phyloP scores from a whole-genome alignment of 352 stramenopile species.

The Phytopythium vexans region DNA sequence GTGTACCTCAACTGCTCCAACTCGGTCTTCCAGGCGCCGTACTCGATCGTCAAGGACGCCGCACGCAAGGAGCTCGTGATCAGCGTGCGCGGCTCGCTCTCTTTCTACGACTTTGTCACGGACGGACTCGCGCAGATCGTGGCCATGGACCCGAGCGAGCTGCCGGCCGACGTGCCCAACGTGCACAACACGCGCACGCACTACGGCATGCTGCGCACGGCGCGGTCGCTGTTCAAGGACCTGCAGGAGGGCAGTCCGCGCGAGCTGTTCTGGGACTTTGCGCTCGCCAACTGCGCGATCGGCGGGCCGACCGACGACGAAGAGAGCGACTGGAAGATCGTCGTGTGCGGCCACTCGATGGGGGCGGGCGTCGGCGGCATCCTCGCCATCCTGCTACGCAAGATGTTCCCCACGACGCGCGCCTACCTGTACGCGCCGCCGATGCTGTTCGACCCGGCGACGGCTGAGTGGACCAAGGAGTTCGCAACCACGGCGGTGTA shows the following conservation, averaged over 20 bases:
- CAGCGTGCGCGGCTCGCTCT: conserved; percentile 68
- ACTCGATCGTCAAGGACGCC: conserved; percentile 71
- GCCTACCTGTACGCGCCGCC: conserved; percentile 66
- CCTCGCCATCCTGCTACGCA: conserved; percentile 56
- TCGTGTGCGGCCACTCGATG: conserved; percentile 81
- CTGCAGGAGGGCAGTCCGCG: conserved; percentile 56
- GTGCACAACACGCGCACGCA: conserved; percentile 48
- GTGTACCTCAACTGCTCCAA: conserved; percentile 81
- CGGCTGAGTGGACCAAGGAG: conserved; percentile 50
- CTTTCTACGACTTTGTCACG: conserved; percentile 79
- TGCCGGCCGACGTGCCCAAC: conserved; percentile 51
- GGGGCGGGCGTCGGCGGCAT: conserved; percentile 74
- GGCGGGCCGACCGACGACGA: conserved; percentile 9
- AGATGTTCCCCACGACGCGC: conserved; percentile 47
- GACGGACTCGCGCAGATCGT: conserved; percentile 68
- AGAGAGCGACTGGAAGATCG: conserved; percentile 52
- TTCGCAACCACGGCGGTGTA: conserved; percentile 75
- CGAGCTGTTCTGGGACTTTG: conserved; percentile 69
- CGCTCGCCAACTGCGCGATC: conserved; percentile 37
- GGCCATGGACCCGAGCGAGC: conserved; percentile 49
- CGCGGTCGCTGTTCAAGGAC: conserved; percentile 54
- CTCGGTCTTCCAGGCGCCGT: conserved; percentile 72
- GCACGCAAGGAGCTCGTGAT: conserved; percentile 67
- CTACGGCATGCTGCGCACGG: conserved; percentile 71
- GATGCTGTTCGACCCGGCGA: conserved; percentile 61